These are phyloP conservation scores for Candida multigemmis DNA, from an alignment of 805 yeast species.

Conservation along the genomic window DNA sequence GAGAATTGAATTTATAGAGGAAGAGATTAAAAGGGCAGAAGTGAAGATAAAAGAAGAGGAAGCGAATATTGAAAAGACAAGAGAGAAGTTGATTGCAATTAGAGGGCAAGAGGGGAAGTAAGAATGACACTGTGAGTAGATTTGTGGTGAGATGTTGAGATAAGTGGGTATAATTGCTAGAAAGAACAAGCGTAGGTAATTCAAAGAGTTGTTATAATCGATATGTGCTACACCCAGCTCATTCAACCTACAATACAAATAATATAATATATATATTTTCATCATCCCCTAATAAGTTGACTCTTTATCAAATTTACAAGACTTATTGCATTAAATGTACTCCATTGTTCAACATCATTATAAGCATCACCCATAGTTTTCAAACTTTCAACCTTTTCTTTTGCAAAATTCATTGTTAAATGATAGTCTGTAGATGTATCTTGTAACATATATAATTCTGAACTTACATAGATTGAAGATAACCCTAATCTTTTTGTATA, in stretches of 20 bases:
- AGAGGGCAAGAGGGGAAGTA: slow-evolving; percentile 20
- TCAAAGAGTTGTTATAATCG: neutral
- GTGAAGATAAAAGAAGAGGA: slow-evolving; percentile 41
- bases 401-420: slow-evolving; percentile 59
- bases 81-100: slow-evolving; percentile 44
- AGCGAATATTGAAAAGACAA: slow-evolving; percentile 46
- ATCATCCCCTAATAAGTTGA: slow-evolving; percentile 54
- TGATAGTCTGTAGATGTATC: slow-evolving; percentile 50
- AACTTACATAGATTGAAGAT: slow-evolving; percentile 59
- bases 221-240: neutral
- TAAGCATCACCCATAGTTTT: slow-evolving; percentile 51
- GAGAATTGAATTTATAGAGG: slow-evolving; percentile 78
- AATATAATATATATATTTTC: no score
- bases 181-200: neutral
- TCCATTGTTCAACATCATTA: slow-evolving; percentile 67
- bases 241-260: neutral
- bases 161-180: no score
- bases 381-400: slow-evolving; percentile 45
- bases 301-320: slow-evolving; percentile 61
- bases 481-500: slow-evolving; percentile 75
- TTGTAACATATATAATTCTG: slow-evolving; percentile 73
- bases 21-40: slow-evolving; percentile 73
- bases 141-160: no score
- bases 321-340: slow-evolving; percentile 56
- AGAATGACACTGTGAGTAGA: no score